These are phyloP conservation scores for Laetiporus sulphureus DNA, from an alignment of 1,284 basidiomycete species.

Conservation along the genomic window DNA sequence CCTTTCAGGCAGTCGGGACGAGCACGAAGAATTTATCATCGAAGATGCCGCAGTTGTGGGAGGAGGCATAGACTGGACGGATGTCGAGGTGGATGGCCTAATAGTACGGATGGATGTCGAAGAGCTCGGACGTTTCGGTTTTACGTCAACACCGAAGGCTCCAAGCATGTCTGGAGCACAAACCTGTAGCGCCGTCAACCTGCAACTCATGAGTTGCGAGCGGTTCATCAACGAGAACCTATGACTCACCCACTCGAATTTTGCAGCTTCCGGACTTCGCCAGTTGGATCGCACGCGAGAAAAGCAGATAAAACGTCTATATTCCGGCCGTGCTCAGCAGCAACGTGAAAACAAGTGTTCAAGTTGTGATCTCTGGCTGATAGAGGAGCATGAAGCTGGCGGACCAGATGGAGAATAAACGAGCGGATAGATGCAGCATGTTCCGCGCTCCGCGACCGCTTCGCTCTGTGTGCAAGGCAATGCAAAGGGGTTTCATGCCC, in stretches of 20 bases:
- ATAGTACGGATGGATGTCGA: constrained; percentile 52
- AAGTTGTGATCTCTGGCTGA: constrained; percentile 72
- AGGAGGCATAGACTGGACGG: constrained; percentile 25
- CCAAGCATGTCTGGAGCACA: constrained; percentile 53
- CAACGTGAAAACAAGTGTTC: constrained; percentile 91
- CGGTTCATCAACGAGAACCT: constrained; percentile 1
- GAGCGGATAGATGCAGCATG: constrained; percentile 40
- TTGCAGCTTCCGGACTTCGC: constrained; percentile 46
- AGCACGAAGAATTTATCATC: constrained; percentile 3
- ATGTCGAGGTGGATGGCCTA: constrained; percentile 40
- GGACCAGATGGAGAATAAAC: constrained; percentile 59
- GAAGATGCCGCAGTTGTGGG: constrained; percentile 10
- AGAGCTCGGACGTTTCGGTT: constrained; percentile 41
- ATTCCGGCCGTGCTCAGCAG: constrained; percentile 83
- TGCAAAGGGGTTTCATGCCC: constrained; percentile 66
- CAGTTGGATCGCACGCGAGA: constrained; percentile 53
- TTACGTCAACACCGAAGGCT: constrained; percentile 47
- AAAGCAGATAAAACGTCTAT: constrained; percentile 54
- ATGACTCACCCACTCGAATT: constrained; percentile 59
- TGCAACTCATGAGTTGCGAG: constrained; percentile 18
- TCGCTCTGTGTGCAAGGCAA: constrained; percentile 53
- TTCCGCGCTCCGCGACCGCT: constrained; percentile 27
- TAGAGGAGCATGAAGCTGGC: constrained; percentile 59
- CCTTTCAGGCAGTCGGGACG: not conserved
- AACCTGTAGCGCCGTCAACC: constrained; percentile 62